Evolutionary conservation across 306 rosid species (phyloP).

Genomic region (Argentina anserina): DNA sequence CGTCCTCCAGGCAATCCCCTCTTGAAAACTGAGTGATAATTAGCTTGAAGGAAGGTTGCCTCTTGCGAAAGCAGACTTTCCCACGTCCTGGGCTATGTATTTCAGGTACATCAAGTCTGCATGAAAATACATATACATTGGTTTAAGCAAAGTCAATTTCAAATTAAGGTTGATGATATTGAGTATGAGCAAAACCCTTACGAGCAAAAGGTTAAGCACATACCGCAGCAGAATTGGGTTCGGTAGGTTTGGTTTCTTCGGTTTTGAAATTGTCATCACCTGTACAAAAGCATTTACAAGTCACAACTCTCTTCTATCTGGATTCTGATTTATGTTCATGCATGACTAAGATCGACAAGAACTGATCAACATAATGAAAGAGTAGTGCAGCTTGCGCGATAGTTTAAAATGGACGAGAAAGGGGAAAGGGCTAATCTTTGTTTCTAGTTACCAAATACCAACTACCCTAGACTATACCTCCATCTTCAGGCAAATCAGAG

Average conservation of each 20-base stretch:
- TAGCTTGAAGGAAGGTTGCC: conserved; percentile 34
- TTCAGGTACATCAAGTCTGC: conserved; percentile 48
- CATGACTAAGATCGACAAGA: background rate
- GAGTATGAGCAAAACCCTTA: background rate
- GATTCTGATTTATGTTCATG: conserved; percentile 4
- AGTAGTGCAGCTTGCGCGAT: conserved; percentile 4
- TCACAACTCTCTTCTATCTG: conserved; percentile 8
- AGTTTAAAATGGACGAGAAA: background rate
- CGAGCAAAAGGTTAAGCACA: background rate
- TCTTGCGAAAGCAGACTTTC: conserved; percentile 30
- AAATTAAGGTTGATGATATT: background rate
- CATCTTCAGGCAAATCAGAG: conserved; percentile 99
- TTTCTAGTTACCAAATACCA: background rate
- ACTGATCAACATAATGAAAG: background rate
- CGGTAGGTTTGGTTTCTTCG: conserved; percentile 73
- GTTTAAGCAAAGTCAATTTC: background rate
- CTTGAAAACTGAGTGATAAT: conserved; percentile 30
- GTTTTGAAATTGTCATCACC: conserved; percentile 77
- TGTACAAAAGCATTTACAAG: conserved; percentile 31
- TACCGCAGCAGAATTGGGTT: conserved; percentile 41
- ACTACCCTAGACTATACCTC: conserved; percentile 53
- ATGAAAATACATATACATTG: background rate
- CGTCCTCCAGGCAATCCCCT: conserved; percentile 31
- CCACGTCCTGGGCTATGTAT: conserved; percentile 19
- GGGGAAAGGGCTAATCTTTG: background rate